phyloP scores from a whole-genome alignment of 257 asterid species.

The Solanum gandarillasii region DNA sequence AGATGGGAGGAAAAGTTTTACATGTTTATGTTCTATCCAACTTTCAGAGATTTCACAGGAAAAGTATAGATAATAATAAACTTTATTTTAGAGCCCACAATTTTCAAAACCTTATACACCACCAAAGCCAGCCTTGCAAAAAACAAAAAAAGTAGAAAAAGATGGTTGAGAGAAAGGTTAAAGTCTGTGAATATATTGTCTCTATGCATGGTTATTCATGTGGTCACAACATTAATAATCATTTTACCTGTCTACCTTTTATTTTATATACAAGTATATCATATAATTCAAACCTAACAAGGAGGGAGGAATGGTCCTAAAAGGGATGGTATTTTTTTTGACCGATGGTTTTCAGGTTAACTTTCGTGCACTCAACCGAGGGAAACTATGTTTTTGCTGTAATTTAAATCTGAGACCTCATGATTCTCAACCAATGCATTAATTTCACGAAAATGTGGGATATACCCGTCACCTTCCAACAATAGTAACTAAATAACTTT shows the following conservation, averaged over 20 bases:
- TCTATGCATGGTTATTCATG: not conserved
- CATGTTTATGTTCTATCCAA: not conserved
- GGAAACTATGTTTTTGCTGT: too few relatives aligned
- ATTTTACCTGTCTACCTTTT: not conserved
- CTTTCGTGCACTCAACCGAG: not conserved
- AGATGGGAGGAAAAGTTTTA: not conserved
- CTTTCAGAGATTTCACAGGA: not conserved
- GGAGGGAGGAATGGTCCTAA: not conserved
- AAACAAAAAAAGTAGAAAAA: not conserved
- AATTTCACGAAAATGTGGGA: not conserved
- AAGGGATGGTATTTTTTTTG: not conserved
- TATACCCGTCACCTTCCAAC: too few relatives aligned
- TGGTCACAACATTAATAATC: not conserved
- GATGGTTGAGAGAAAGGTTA: not conserved
- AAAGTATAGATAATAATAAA: not conserved
- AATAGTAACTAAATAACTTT: not conserved
- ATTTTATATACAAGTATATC: not conserved
- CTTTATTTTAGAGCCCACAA: not conserved
- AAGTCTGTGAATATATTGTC: slow-evolving; percentile 3
- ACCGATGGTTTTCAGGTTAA: not conserved
- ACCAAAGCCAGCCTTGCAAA: not conserved
- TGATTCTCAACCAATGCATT: not conserved
- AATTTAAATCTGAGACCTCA: too few relatives aligned
- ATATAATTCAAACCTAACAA: not conserved
- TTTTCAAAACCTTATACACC: not conserved